Conservation (phyloP, 805 yeast genomes). For the Candida rishiriensis region DNA sequence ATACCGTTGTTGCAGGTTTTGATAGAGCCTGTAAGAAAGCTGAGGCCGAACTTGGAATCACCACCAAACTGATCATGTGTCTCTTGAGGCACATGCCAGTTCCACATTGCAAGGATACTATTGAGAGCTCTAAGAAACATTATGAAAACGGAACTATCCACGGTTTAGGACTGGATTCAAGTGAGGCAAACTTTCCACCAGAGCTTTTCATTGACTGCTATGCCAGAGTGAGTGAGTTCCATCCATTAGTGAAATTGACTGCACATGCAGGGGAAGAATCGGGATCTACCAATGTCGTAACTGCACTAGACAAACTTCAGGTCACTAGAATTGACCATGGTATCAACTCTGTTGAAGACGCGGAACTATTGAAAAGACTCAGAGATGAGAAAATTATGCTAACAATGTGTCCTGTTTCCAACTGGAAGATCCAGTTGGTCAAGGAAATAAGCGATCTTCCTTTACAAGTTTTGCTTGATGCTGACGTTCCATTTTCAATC, state of each 20-base stretch:
- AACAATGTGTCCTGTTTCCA: constrained; percentile 71
- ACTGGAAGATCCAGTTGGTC: constrained; percentile 68
- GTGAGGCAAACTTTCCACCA: constrained; percentile 74
- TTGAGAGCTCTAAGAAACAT: constrained; percentile 45
- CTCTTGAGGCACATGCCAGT: constrained; percentile 67
- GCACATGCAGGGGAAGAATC: constrained; percentile 91
- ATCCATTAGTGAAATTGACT: constrained; percentile 54
- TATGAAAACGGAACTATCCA: constrained; percentile 50
- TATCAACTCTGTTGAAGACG: constrained; percentile 52
- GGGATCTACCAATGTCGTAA: constrained; percentile 56
- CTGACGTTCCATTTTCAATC: constrained; percentile 60
- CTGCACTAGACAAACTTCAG: constrained; percentile 51
- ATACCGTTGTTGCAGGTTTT: constrained; percentile 60
- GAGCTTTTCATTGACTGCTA: constrained; percentile 62
- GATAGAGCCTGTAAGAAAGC: constrained; percentile 62
- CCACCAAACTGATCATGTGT: constrained; percentile 74
- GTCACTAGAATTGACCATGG: constrained; percentile 77
- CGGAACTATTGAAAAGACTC: constrained; percentile 48
- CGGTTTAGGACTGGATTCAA: constrained; percentile 73
- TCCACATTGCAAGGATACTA: constrained; percentile 50
- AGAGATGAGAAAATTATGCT: constrained; percentile 51
- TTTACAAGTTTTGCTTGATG: constrained; percentile 49
- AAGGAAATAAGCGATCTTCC: constrained; percentile 62
- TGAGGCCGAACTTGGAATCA: constrained; percentile 47
- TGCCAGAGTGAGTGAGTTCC: constrained; percentile 37